Conservation (phyloP, 345 rosid genomes). For the Sonneratia alba region DNA sequence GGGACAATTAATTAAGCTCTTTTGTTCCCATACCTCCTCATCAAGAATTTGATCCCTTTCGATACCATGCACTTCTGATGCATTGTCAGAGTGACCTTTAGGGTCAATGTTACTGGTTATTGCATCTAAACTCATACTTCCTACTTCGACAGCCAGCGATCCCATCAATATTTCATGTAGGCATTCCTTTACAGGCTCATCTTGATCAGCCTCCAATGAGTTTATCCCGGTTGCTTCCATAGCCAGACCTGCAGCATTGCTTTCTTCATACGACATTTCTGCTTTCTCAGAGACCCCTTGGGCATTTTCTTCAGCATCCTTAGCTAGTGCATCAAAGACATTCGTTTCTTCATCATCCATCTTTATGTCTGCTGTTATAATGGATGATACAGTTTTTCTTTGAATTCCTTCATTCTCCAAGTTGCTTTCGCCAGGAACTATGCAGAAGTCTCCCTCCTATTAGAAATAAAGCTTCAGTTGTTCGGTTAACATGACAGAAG, state of each 20-base stretch:
- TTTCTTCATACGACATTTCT: background rate
- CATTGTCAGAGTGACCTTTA: background rate
- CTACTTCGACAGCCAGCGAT: background rate
- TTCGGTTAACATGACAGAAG: background rate
- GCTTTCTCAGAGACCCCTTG: background rate
- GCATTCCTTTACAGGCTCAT: background rate
- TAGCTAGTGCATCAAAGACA: background rate
- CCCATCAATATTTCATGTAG: background rate
- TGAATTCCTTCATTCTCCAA: background rate
- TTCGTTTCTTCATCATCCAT: background rate
- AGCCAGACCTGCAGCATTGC: background rate
- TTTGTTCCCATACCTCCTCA: background rate
- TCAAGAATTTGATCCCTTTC: background rate
- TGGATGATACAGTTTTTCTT: background rate
- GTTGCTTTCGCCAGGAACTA: background rate
- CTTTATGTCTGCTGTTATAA: background rate
- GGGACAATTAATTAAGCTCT: background rate
- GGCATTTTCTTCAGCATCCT: background rate
- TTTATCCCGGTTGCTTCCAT: background rate
- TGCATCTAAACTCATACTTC: background rate
- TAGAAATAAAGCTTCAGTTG: background rate
- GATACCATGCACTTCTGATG: background rate
- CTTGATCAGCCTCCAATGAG: background rate
- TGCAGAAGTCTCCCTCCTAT: conserved; percentile 1
- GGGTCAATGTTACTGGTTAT: too few species aligned